Percentiles rank a stretch among this genome's conserved stretches.
Evolutionary conservation across 176 grass and related monocot species (phyloP).

Genomic region (Miscanthus lutarioriparius): DNA sequence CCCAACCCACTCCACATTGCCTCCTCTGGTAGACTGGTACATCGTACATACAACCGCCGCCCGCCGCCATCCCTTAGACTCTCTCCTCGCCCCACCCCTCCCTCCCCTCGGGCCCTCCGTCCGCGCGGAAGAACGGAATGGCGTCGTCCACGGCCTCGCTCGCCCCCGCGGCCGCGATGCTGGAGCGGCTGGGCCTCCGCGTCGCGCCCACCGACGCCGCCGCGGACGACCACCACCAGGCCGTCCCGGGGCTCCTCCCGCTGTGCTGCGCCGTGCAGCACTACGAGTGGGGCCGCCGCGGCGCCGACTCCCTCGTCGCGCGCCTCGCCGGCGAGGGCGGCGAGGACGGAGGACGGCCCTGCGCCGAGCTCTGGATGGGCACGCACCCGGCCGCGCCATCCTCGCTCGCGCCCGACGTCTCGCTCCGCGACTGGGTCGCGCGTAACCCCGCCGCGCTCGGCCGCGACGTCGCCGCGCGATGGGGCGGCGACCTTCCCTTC

Average conservation of each 20-base stretch:
- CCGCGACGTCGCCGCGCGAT: conserved; percentile 46
- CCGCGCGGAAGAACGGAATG: not conserved
- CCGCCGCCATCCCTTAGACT: too few species aligned
- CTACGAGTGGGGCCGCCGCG: conserved; percentile 71
- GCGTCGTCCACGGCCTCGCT: not conserved
- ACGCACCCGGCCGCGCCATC: conserved; percentile 84
- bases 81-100: too few species aligned
- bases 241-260: not conserved
- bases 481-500: conserved; percentile 86
- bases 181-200: conserved; percentile 21
- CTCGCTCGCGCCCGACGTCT: conserved; percentile 24
- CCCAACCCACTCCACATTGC: too few species aligned
- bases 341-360: conserved; percentile 28
- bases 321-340: conserved; percentile 30
- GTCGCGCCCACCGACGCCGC: not conserved
- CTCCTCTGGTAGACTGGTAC: too few species aligned
- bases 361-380: conserved; percentile 93
- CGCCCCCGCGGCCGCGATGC: not conserved
- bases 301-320: conserved; percentile 59
- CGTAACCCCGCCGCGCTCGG: conserved; percentile 59
- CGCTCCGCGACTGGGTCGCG: conserved; percentile 71
- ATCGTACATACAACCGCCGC: not conserved
- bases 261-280: conserved; percentile 74
- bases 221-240: not conserved
- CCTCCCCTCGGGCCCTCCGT: too few species aligned